These are phyloP conservation scores for Chlorella vulgaris DNA, from an alignment of 139 green algal species.

Conservation along the genomic window DNA sequence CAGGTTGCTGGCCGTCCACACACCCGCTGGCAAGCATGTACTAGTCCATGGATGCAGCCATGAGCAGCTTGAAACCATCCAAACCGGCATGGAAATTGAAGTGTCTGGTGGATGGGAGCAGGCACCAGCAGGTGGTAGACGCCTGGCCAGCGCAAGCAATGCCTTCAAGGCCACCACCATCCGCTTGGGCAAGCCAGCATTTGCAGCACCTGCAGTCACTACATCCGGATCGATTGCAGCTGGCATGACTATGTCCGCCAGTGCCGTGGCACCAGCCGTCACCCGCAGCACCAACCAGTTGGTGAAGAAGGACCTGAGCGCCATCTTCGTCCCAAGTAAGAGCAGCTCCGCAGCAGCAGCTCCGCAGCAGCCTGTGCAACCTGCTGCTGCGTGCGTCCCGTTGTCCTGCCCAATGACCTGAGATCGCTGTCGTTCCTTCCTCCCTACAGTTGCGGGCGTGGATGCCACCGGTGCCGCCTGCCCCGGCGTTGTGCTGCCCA, in stretches of 20 bases:
- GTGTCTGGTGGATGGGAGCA: neutral
- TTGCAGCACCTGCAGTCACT: neutral
- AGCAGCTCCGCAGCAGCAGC: neutral
- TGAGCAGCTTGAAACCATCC: neutral
- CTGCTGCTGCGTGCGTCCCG: neutral
- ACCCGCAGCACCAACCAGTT: slow-evolving; percentile 1
- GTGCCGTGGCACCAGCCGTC: neutral
- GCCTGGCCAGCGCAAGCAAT: neutral
- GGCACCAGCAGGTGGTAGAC: neutral
- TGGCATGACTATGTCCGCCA: neutral
- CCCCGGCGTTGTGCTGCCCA: slow-evolving; percentile 1
- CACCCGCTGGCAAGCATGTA: neutral
- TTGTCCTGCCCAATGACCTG: neutral
- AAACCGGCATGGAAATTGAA: slow-evolving; percentile 16
- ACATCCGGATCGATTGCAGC: neutral
- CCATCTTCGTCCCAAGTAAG: slow-evolving; percentile 26
- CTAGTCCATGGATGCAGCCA: neutral
- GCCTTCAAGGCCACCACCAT: slow-evolving; percentile 2
- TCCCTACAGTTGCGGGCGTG: neutral
- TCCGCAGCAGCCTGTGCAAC: neutral
- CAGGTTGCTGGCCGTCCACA: slow-evolving; percentile 13
- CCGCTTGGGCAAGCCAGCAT: neutral
- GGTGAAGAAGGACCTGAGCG: neutral
- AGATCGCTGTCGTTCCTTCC: neutral
- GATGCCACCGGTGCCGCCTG: neutral